A percentile compares a stretch with the other conserved stretches of the same genome.
phyloP scores from a whole-genome alignment of 2,329 filamentous ascomycete species.

The Elsinoe arachidis region DNA sequence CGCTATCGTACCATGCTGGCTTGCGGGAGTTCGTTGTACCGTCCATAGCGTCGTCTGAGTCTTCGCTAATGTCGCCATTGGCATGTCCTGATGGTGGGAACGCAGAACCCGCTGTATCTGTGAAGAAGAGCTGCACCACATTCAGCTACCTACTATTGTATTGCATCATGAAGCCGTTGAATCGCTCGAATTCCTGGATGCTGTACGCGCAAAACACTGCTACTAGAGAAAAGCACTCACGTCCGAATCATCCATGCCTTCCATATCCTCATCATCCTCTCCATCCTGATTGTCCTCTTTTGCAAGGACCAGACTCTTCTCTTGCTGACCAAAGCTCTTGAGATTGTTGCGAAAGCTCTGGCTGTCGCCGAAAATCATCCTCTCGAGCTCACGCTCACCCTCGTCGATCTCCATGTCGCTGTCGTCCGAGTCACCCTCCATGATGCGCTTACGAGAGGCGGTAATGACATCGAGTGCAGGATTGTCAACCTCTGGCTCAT shows the following conservation, averaged over 20 bases:
- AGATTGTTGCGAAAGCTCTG: conserved; percentile 60
- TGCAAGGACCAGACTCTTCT: background rate
- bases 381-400: conserved; percentile 67
- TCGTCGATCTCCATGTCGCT: conserved; percentile 52
- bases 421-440: conserved; percentile 1
- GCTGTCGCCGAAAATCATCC: conserved; percentile 78
- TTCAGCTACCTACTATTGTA: conserved; percentile 6
- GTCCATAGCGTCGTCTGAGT: conserved; percentile 30
- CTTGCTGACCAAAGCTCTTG: conserved; percentile 5
- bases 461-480: background rate
- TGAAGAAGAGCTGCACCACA: conserved; percentile 72
- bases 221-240: conserved; percentile 7
- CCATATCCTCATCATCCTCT: conserved; percentile 57
- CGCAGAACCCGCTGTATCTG: conserved; percentile 56
- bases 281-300: conserved; percentile 7
- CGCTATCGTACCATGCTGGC: conserved; percentile 96
- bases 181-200: no score
- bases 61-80: conserved; percentile 33
- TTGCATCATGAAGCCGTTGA: background rate
- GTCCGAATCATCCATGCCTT: conserved; percentile 66
- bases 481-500: background rate
- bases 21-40: conserved; percentile 50
- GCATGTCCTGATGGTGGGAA: conserved; percentile 27
- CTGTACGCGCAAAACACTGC: background rate
- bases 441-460: background rate